Base-by-base conservation (phyloP, 225 moss, liverwort and hornwort genomes). In the Pseudoscleropodium purum region DNA sequence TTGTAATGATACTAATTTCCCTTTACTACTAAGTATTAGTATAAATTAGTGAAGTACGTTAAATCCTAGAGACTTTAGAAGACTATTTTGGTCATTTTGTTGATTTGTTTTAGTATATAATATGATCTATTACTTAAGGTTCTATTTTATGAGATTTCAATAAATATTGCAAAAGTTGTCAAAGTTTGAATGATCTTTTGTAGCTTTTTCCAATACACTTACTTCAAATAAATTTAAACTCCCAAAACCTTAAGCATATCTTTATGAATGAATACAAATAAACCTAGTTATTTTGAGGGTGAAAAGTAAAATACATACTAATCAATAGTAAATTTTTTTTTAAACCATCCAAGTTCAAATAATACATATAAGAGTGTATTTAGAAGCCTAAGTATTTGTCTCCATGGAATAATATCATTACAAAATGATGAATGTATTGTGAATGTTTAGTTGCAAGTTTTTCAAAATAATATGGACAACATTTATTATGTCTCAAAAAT, bases 51-150 rank as follows among this genome's bases (percentile, higher is more conserved):
- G 6, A 73, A 45, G 29, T 29, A 6, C 10, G 5, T 30, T 17
- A 2, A 10, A 29, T 9, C 7, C 4, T 47, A 18, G 10, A 47
- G 18, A 74, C 4, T 74, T 30, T 6, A 2, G 30, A 30, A 45
- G 18, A 30, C 4, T 11, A 47, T 74, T 18, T 18, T 18, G 6
- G 10, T 43, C 73, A 74, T 45, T 59, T 17, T 29, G 8, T 27
- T 43, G 10, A 29, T 39, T 70, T 41, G 5, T 73, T 73, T 73
- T 70, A 15, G 10, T 74, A 4, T 29, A 45, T 34, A 5, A 5
- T 1, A 1, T 49, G 7, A 11, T 51, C 2, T 76, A 19, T 19
- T 21, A 8, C 0, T 13, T 0, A 3, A 76, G 51, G 8, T 11
- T 34, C 34, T 49, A 21, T 51, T 51, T 76, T 51, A 34, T 76